Percentiles rank a stretch among this genome's conserved stretches.
Evolutionary conservation across 164 flowering plant species (phyloP).

Genomic region (Chloranthus sessilifolius): DNA sequence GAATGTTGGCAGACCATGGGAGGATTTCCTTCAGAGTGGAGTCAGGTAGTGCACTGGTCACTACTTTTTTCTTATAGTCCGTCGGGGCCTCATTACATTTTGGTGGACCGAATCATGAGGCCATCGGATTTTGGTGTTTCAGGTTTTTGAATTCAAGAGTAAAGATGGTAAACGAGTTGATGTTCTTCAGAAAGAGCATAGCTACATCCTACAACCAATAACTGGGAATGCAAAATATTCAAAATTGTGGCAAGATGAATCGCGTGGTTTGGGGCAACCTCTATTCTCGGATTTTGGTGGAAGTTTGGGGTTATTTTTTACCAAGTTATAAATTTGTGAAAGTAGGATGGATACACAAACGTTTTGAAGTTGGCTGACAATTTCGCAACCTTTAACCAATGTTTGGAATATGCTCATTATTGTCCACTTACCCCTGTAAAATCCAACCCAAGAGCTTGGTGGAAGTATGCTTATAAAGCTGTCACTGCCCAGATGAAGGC

Average conservation of each 20-base stretch:
- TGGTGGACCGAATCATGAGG: background rate
- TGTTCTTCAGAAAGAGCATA: constrained; percentile 34
- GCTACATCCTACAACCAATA: constrained; percentile 84
- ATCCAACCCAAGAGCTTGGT: constrained; percentile 79
- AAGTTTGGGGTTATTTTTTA: background rate
- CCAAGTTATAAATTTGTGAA: constrained; percentile 1
- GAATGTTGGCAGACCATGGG: constrained; percentile 75
- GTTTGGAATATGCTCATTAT: constrained; percentile 80
- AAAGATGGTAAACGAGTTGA: constrained; percentile 48
- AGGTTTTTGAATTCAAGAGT: constrained; percentile 78
- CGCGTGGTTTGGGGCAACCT: constrained; percentile 44
- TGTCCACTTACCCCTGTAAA: constrained; percentile 76
- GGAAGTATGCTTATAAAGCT: constrained; percentile 83
- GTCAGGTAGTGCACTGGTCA: no score
- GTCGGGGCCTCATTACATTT: no score
- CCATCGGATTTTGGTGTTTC: constrained; percentile 9
- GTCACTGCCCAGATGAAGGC: constrained; percentile 69
- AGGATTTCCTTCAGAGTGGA: constrained; percentile 91
- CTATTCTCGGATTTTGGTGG: constrained; percentile 19
- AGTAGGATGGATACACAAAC: constrained; percentile 89
- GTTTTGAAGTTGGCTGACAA: constrained; percentile 81
- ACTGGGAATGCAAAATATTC: constrained; percentile 85
- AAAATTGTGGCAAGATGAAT: constrained; percentile 47
- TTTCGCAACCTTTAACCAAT: constrained; percentile 82
- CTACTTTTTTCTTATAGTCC: no score